Base-by-base conservation (phyloP, 2,329 filamentous ascomycete species). In the Ceratocystis huliohia region DNA sequence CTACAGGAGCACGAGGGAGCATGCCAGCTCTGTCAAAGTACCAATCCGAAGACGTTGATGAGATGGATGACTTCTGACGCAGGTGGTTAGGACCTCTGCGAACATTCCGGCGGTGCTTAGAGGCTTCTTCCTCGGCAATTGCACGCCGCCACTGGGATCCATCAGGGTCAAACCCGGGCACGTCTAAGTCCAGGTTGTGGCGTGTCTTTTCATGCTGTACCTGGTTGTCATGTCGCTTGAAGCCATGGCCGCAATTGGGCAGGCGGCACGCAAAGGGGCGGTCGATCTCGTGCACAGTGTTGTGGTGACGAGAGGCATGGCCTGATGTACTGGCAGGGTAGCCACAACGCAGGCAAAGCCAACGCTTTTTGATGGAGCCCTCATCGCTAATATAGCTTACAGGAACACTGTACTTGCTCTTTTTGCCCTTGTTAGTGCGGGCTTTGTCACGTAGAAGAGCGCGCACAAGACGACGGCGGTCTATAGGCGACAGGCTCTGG, bases 171-270 rank as follows among this genome's bases (percentile, higher is more conserved):
- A 57, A 57, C 22, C 53, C 53, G 22, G 53, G 53, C 53, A 30
- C 2, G 28, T 57, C 53, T 0, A 65, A 45, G 53, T 65, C 64
- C 20, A 63, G 33, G 28, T 63, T 63, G 61, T 63, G 61, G 20
- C 46, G 44, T 45, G 61, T 63, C 28, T 63, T 63, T 50, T 65
- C 64, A n/a, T 65, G 64, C 37, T 65, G 64, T 8, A 59, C 41
- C 7, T 53, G 64, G 41, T 65, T 65, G 64, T 65, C 64, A 6
- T 28, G 41, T 22, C 64, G 64, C 64, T 65, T 57, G 17, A 65
- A 65, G 6, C 48, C 48, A 17, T 59, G 50, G 13, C 25, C 30
- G 53, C 64, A 65, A 41, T 65, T 65, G 17, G 50, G 50, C 17
- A 65, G 64, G 13, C 64, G 50, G 48, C 64, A 65, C 10, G 33